A percentile compares a stretch with the other conserved stretches of the same genome.
These are phyloP conservation scores for Apiospora sp. DNA, from an alignment of 2,329 filamentous ascomycete species.

Conservation along the genomic window DNA sequence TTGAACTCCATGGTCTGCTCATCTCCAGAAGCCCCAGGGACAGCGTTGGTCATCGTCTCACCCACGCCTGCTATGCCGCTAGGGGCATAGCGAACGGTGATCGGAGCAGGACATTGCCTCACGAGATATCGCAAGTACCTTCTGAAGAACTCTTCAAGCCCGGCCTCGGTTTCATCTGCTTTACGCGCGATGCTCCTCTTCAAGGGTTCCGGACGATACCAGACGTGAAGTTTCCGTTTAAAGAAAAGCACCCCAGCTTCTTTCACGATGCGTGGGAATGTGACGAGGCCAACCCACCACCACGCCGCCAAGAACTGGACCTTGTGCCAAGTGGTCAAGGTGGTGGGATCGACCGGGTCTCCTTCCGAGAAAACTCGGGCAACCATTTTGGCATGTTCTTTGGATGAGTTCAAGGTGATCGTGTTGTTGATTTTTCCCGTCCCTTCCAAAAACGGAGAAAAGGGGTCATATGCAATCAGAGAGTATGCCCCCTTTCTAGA, in stretches of 20 bases:
- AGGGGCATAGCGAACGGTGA: conserved; percentile 63
- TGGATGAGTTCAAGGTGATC: conserved; percentile 67
- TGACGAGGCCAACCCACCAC: conserved; percentile 74
- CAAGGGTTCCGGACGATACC: conserved; percentile 70
- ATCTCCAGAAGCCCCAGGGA: conserved; percentile 32
- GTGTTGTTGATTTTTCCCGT: conserved; percentile 61
- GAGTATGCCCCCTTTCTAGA: conserved; percentile 64
- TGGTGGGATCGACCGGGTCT: conserved; percentile 56
- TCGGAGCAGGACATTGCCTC: conserved; percentile 48
- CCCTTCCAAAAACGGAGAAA: conserved; percentile 48
- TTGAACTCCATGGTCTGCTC: conserved; percentile 59
- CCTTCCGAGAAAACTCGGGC: conserved; percentile 65
- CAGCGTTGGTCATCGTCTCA: conserved; percentile 49
- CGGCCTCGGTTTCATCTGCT: conserved; percentile 58
- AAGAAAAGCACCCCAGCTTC: conserved; percentile 68
- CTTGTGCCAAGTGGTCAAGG: conserved; percentile 53
- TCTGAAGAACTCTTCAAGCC: conserved; percentile 56
- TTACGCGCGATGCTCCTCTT: conserved; percentile 61
- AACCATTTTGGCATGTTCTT: conserved; percentile 67
- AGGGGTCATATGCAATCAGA: conserved; percentile 56
- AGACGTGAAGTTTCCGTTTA: conserved; percentile 65
- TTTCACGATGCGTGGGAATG: conserved; percentile 70
- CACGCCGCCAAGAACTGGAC: conserved; percentile 60
- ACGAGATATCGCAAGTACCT: conserved; percentile 59
- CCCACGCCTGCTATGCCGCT: conserved; percentile 52